phyloP scores from a whole-genome alignment of 345 rosid genomes.

The Pugionium cornutum region DNA sequence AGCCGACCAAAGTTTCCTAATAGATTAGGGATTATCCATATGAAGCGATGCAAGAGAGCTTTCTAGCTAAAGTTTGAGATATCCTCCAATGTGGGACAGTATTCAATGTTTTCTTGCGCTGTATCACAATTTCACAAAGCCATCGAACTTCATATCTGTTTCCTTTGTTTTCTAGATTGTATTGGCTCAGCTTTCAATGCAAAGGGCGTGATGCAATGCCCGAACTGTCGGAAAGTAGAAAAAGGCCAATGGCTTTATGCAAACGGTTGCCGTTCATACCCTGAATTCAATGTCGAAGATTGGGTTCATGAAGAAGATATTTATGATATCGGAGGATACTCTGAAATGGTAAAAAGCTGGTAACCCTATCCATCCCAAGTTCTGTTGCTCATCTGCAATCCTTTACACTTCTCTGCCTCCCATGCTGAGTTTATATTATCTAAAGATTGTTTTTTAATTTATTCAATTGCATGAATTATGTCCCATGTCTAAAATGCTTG shows the following conservation, averaged over 20 bases:
- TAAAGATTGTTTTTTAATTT: conserved; percentile 12
- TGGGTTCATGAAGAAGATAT: conserved; percentile 92
- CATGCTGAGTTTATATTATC: not conserved
- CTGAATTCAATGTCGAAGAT: conserved; percentile 83
- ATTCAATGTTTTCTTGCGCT: not conserved
- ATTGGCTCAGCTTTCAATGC: conserved; percentile 97
- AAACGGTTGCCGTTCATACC: conserved; percentile 68
- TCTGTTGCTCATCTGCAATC: not conserved
- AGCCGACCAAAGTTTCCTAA: not conserved
- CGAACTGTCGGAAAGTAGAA: conserved; percentile 94
- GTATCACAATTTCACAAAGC: conserved; percentile 9
- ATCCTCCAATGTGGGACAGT: not conserved
- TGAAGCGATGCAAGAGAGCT: conserved; percentile 16
- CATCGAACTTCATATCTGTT: conserved; percentile 12
- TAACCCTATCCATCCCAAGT: not conserved
- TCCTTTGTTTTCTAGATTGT: conserved; percentile 62
- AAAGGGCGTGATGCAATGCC: conserved; percentile 98
- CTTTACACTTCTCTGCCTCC: not conserved
- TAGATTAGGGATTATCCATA: not conserved
- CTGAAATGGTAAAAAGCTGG: conserved; percentile 69
- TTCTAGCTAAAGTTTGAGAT: not conserved
- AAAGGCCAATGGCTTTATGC: conserved; percentile 99
- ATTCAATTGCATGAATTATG: conserved; percentile 4
- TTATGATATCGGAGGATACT: conserved; percentile 68
- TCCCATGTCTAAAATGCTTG: not conserved